These are phyloP conservation scores for Excoecaria agallocha DNA, from an alignment of 345 rosid genomes.

Conservation along the genomic window DNA sequence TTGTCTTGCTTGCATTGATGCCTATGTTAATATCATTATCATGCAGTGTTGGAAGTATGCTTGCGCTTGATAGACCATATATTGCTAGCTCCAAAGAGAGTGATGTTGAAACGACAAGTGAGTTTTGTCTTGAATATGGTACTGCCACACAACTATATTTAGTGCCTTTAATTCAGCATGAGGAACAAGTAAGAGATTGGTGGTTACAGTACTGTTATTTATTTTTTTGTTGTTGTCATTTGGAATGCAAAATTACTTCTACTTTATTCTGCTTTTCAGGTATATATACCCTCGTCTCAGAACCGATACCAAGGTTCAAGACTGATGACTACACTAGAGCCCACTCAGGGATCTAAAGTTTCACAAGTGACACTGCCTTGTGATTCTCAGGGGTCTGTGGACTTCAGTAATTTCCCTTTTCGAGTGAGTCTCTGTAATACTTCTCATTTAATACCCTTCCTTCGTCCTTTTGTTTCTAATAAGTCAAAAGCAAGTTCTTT, in stretches of 20 bases:
- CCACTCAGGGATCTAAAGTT: slow-evolving; percentile 51
- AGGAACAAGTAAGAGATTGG: slow-evolving; percentile 58
- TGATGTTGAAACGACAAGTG: slow-evolving; percentile 49
- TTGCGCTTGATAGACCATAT: slow-evolving; percentile 87
- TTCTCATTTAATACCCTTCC: background rate
- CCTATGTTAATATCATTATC: slow-evolving; percentile 23
- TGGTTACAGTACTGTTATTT: background rate
- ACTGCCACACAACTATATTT: slow-evolving; percentile 84
- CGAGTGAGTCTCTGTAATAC: slow-evolving; percentile 47
- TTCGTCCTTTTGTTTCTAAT: background rate
- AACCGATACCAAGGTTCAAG: slow-evolving; percentile 63
- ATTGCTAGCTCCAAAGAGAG: slow-evolving; percentile 56
- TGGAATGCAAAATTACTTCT: slow-evolving; percentile 19
- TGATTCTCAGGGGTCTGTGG: slow-evolving; percentile 78
- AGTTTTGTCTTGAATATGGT: slow-evolving; percentile 87
- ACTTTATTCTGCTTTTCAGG: slow-evolving; percentile 43
- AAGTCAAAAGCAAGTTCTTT: background rate
- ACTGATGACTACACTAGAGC: slow-evolving; percentile 48
- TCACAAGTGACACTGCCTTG: slow-evolving; percentile 89
- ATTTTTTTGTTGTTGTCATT: background rate
- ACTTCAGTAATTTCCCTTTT: slow-evolving; percentile 82
- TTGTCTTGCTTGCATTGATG: slow-evolving; percentile 12
- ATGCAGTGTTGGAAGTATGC: slow-evolving; percentile 79
- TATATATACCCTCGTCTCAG: slow-evolving; percentile 62
- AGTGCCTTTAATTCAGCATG: slow-evolving; percentile 73